Conservation (phyloP, 2,329 filamentous ascomycete genomes). For the Ophiostoma triangulosporum region DNA sequence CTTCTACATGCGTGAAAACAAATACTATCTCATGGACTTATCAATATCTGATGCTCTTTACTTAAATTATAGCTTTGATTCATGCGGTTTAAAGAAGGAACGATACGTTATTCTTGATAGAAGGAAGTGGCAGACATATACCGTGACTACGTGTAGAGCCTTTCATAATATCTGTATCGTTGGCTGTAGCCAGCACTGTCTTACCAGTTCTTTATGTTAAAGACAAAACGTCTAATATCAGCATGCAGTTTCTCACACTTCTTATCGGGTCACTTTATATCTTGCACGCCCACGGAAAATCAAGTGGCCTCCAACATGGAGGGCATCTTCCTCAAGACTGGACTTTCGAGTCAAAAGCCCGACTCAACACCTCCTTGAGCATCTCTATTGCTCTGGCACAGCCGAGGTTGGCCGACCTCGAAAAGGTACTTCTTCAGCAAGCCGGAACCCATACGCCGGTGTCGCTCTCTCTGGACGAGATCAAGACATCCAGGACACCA, state of each 20-base stretch:
- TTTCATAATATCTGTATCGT: too few relatives aligned
- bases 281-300: not conserved
- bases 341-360: not conserved
- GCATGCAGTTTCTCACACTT: not conserved
- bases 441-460: not conserved
- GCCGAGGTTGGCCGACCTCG: slow-evolving; percentile 5
- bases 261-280: not conserved
- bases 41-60: too few relatives aligned
- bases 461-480: slow-evolving; percentile 23
- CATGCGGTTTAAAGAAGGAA: too few relatives aligned
- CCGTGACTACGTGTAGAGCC: too few relatives aligned
- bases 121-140: too few relatives aligned
- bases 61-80: too few relatives aligned
- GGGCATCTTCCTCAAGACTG: slow-evolving; percentile 2
- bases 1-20: too few relatives aligned
- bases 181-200: too few relatives aligned
- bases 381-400: slow-evolving; percentile 9
- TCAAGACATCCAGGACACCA: slow-evolving; percentile 24
- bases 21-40: too few relatives aligned
- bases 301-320: not conserved
- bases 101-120: too few relatives aligned
- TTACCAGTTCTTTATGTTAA: too few relatives aligned
- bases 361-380: not conserved
- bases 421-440: not conserved
- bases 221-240: not conserved